Evolutionary conservation across 1,284 basidiomycete species (phyloP).

Genomic region (Ceratobasidium sp.): DNA sequence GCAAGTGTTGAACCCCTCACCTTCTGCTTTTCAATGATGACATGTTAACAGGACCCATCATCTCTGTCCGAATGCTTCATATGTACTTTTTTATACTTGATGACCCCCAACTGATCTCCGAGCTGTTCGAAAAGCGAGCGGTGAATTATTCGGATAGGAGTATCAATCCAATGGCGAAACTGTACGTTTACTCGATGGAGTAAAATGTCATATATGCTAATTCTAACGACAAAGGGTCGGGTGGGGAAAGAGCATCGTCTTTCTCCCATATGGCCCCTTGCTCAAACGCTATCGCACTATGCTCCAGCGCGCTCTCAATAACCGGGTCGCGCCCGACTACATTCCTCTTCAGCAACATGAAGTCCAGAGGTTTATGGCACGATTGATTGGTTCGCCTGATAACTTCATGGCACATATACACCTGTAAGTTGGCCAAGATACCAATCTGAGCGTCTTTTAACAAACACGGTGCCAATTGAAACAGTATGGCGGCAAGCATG

Average conservation of each 20-base stretch:
- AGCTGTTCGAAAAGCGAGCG: slow-evolving; percentile 29
- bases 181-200: neutral
- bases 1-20: neutral
- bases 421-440: neutral
- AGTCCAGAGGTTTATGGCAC: neutral
- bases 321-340: slow-evolving; percentile 29
- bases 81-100: neutral
- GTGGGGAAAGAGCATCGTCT: slow-evolving; percentile 20
- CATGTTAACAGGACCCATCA: slow-evolving; percentile 3
- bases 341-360: slow-evolving; percentile 22
- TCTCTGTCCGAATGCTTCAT: slow-evolving; percentile 20
- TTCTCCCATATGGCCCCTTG: slow-evolving; percentile 7
- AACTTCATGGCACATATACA: slow-evolving; percentile 28
- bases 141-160: slow-evolving; percentile 15
- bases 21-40: neutral
- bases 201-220: neutral
- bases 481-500: slow-evolving; percentile 33
- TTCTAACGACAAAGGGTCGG: neutral
- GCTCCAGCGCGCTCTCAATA: slow-evolving; percentile 34
- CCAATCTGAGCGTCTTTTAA: neutral
- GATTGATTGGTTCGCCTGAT: slow-evolving; percentile 7
- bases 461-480: no score
- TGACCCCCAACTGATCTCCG: slow-evolving; percentile 6
- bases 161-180: slow-evolving; percentile 3
- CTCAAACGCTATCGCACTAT: slow-evolving; percentile 28